Evolutionary conservation across 176 grass and related monocot genomes (phyloP).

Genomic region (Poa pratensis): DNA sequence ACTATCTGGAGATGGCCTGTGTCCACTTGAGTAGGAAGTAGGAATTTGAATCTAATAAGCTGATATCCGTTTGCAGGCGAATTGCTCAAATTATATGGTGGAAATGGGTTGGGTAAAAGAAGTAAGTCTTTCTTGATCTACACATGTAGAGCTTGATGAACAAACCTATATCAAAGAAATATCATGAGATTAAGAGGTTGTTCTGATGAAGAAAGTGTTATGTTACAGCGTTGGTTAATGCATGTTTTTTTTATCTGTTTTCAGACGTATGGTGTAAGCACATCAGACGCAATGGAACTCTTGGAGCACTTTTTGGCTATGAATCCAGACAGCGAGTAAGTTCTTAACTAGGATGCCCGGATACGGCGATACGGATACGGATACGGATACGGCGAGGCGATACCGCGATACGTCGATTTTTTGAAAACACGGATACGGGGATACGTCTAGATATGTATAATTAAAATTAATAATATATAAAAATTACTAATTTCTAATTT

Average conservation of each 20-base stretch:
- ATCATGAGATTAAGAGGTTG: not conserved
- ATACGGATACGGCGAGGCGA: too few species aligned
- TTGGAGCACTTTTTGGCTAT: constrained; percentile 86
- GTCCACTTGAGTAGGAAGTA: constrained; percentile 21
- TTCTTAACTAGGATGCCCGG: too few species aligned
- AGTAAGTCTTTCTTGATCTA: constrained; percentile 60
- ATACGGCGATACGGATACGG: too few species aligned
- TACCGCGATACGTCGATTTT: too few species aligned
- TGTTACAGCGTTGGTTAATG: not conserved
- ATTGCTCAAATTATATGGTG: constrained; percentile 85
- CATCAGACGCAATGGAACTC: constrained; percentile 79
- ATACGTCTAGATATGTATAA: too few species aligned
- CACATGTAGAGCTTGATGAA: not conserved
- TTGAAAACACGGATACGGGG: too few species aligned
- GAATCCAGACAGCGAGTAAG: constrained; percentile 78
- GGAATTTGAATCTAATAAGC: constrained; percentile 39
- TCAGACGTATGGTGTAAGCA: constrained; percentile 79
- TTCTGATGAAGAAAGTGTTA: constrained; percentile 39
- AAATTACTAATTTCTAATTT: too few species aligned
- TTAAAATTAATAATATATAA: too few species aligned
- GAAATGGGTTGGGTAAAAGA: constrained; percentile 96
- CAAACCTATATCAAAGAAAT: constrained; percentile 29
- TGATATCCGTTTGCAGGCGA: constrained; percentile 51
- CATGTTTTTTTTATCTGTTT: constrained; percentile 19
- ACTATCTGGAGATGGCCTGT: not conserved